These are phyloP conservation scores for Ceratobasidium sp. DNA, from an alignment of 1,284 basidiomycete genomes.

Conservation along the genomic window DNA sequence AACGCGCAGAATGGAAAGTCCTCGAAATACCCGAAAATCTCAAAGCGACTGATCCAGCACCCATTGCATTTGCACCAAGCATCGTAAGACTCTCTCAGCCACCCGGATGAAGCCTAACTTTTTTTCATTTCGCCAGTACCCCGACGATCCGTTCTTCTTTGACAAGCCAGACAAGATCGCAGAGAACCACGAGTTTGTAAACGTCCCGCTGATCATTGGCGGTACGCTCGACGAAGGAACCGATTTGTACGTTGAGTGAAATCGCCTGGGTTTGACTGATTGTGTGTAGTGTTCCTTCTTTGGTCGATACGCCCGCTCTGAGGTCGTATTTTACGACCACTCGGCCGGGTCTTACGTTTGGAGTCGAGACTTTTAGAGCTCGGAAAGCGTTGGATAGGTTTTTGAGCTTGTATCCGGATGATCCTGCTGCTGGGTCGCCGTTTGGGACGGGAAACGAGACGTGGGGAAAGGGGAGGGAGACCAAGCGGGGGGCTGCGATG, in stretches of 20 bases:
- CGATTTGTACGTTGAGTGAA: conserved; percentile 19
- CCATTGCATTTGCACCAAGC: conserved; percentile 23
- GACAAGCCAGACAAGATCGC: conserved; percentile 48
- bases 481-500: conserved; percentile 57
- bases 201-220: conserved; percentile 52
- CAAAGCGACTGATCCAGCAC: conserved; percentile 30
- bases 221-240: conserved; percentile 46
- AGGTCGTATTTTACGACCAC: conserved; percentile 18
- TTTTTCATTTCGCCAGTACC: background rate
- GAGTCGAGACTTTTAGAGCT: conserved; percentile 13
- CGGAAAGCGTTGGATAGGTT: conserved; percentile 47
- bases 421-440: conserved; percentile 58
- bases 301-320: background rate
- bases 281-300: conserved; percentile 8
- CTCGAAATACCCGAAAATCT: conserved; percentile 17
- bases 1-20: conserved; percentile 27
- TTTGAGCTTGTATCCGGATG: conserved; percentile 58
- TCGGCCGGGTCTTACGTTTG: conserved; percentile 19
- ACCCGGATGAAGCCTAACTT: background rate
- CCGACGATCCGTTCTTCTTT: conserved; percentile 34
- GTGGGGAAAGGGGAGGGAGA: conserved; percentile 56
- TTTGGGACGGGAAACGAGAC: conserved; percentile 60
- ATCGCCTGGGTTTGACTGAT: background rate
- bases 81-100: conserved; percentile 7
- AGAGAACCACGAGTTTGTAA: conserved; percentile 47